phyloP scores from a whole-genome alignment of 306 rosid genomes.

The Acacia melanoxylon region DNA sequence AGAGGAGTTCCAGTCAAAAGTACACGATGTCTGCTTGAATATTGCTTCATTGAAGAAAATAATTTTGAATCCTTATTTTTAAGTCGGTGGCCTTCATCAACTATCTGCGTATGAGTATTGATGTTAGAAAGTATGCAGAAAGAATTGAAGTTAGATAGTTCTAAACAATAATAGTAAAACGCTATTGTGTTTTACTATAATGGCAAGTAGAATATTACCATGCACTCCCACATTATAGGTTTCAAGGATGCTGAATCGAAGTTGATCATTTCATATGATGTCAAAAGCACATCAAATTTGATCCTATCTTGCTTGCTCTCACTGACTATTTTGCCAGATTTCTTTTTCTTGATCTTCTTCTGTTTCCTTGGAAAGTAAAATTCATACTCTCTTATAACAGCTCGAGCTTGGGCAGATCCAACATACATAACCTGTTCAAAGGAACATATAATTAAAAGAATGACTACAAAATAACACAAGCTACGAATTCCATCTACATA shows the following conservation, averaged over 20 bases:
- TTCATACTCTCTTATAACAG: constrained; percentile 84
- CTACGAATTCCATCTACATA: constrained; percentile 44
- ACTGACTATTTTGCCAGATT: constrained; percentile 60
- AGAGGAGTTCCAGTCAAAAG: constrained; percentile 99
- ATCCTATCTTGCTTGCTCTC: constrained; percentile 98
- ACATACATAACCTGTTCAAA: constrained; percentile 88
- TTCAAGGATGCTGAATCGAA: constrained; percentile 70
- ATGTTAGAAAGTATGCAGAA: constrained; percentile 33
- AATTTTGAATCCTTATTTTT: constrained; percentile 97
- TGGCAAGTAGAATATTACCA: constrained; percentile 52
- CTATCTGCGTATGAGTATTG: constrained; percentile 57
- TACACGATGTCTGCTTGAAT: constrained; percentile 71
- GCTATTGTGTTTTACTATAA: constrained; percentile 17
- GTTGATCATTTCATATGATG: constrained; percentile 99
- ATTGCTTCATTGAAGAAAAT: constrained; percentile 92
- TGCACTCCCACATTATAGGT: constrained; percentile 91
- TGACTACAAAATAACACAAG: constrained; percentile 30
- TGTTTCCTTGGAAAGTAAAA: constrained; percentile 85
- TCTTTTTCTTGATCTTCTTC: constrained; percentile 90
- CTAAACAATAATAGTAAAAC: constrained; percentile 10
- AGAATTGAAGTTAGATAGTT: constrained; percentile 15
- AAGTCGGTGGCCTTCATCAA: constrained; percentile 99
- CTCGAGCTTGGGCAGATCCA: constrained; percentile 91
- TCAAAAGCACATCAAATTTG: constrained; percentile 93
- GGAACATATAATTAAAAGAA: constrained; percentile 39